Percentiles rank a stretch among this genome's conserved stretches.
Evolutionary conservation across 208 protist species (phyloP).

Genomic region (Leishmania lainsoni): DNA sequence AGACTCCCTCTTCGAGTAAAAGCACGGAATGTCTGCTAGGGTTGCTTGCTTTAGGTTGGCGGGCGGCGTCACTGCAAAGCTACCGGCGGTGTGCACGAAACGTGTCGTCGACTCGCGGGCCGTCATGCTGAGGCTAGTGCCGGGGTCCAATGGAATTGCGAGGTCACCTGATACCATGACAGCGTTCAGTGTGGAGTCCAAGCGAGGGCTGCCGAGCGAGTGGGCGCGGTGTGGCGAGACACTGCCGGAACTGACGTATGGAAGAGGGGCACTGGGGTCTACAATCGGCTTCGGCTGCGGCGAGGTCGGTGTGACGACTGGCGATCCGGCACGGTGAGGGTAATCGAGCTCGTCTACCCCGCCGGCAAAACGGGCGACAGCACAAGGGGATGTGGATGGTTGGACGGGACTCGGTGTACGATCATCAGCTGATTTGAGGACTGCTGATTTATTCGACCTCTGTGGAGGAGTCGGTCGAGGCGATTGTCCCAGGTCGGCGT

Average conservation of each 20-base stretch:
- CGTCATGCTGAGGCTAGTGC: constrained; percentile 21
- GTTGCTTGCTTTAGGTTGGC: constrained; percentile 64
- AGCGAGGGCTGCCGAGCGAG: constrained; percentile 26
- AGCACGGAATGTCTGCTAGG: constrained; percentile 68
- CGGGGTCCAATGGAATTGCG: constrained; percentile 31
- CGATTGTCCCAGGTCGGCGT: constrained; percentile 24
- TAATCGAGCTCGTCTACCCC: constrained; percentile 82
- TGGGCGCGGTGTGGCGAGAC: constrained; percentile 38
- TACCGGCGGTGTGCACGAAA: constrained; percentile 56
- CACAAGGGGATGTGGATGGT: constrained; percentile 9
- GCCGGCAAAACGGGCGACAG: constrained; percentile 41
- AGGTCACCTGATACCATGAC: constrained; percentile 49
- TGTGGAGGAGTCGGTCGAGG: constrained; percentile 43
- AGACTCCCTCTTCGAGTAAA: constrained; percentile 70
- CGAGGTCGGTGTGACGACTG: constrained; percentile 33
- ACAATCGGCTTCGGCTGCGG: constrained; percentile 56
- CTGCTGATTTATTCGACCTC: constrained; percentile 9
- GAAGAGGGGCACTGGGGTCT: constrained; percentile 73
- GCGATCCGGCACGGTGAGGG: constrained; percentile 55
- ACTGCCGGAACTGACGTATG: constrained; percentile 33
- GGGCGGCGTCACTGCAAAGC: constrained; percentile 54
- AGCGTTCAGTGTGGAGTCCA: constrained; percentile 41
- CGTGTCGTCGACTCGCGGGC: constrained; percentile 39
- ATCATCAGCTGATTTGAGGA: constrained; percentile 22
- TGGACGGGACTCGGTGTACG: constrained; percentile 58